These are phyloP conservation scores for Fusarium mundagurra DNA, from an alignment of 2,329 filamentous ascomycete genomes.

Conservation along the genomic window DNA sequence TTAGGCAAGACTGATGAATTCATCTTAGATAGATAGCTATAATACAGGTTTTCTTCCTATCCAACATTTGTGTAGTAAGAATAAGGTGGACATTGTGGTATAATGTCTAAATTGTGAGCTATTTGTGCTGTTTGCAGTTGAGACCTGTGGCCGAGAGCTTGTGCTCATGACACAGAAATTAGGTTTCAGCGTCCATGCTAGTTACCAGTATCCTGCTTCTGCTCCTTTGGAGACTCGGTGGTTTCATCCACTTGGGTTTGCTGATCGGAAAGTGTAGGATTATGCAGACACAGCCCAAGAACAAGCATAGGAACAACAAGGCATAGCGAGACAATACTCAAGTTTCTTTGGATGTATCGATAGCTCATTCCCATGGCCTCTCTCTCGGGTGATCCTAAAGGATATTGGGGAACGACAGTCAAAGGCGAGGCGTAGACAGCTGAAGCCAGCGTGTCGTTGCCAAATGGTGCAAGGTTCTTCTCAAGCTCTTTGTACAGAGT, in stretches of 20 bases:
- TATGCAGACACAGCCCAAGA: not conserved
- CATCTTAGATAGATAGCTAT: too few species aligned
- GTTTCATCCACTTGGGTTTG: not conserved
- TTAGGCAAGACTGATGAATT: not conserved
- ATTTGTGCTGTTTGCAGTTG: not conserved
- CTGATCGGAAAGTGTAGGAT: not conserved
- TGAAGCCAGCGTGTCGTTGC: not conserved
- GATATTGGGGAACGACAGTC: not conserved
- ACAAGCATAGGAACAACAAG: not conserved
- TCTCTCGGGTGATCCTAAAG: not conserved
- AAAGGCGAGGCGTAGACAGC: not conserved
- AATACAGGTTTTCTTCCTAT: accelerated
- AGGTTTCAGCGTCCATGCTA: too few species aligned
- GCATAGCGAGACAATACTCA: not conserved
- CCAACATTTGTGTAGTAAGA: not conserved
- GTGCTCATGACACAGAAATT: not conserved
- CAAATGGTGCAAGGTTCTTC: not conserved
- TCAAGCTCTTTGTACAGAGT: not conserved
- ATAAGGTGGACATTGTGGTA: not conserved
- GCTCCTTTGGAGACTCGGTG: not conserved
- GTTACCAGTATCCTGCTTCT: not conserved
- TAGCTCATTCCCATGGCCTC: not conserved
- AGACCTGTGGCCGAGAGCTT: not conserved
- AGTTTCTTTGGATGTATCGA: not conserved
- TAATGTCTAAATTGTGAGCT: not conserved